Evolutionary conservation across 805 yeast genomes (phyloP).

Genomic region (Wickerhamomyces xylosicus): DNA sequence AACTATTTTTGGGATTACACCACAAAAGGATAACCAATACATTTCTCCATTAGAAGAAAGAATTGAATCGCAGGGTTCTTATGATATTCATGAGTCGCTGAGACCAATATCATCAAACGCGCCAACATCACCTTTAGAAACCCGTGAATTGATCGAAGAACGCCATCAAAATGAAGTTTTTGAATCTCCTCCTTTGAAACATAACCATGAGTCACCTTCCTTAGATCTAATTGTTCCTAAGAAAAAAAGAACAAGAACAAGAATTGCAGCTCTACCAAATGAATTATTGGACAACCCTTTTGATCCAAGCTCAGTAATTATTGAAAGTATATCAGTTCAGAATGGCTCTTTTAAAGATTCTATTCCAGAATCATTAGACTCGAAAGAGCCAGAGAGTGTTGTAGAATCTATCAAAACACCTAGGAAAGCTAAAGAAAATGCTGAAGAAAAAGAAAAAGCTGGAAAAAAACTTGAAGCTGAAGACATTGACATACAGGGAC

Average conservation of each 20-base stretch:
- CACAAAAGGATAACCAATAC: neutral
- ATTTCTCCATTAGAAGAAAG: neutral
- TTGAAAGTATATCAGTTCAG: neutral
- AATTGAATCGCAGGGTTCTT: neutral
- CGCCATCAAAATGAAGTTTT: too few relatives aligned
- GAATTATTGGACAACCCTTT: neutral
- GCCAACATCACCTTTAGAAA: neutral
- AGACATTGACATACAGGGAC: neutral
- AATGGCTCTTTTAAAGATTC: neutral
- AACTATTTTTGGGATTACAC: neutral
- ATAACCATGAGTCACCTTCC: neutral
- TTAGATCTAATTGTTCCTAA: neutral
- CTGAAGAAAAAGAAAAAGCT: neutral
- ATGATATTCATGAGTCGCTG: neutral
- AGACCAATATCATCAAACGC: neutral
- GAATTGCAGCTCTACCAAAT: neutral
- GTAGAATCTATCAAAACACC: neutral
- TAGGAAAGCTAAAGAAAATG: neutral
- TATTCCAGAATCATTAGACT: neutral
- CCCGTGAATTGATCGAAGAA: too few relatives aligned
- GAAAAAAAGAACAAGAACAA: neutral
- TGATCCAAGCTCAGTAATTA: neutral
- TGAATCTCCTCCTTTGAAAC: too few relatives aligned
- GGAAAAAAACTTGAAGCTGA: neutral
- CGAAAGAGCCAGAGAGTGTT: neutral